A percentile compares a stretch with the other conserved stretches of the same genome.
Evolutionary conservation across 805 yeast species (phyloP).

Genomic region (Wickerhamiella brachini): DNA sequence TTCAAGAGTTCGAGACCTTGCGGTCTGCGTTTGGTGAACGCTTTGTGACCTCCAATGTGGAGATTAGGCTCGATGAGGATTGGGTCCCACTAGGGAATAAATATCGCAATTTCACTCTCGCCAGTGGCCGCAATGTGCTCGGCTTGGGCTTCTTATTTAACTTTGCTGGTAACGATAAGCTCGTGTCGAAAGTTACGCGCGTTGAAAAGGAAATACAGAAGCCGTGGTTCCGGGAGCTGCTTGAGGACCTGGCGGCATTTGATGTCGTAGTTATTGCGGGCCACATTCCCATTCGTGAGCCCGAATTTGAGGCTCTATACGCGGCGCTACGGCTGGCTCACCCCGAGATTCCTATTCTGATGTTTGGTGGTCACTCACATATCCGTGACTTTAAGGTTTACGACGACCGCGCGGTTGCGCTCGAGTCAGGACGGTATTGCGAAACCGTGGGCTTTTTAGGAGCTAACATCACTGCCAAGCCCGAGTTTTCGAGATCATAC

Average conservation of each 20-base stretch:
- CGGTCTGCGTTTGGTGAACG: conserved; percentile 40
- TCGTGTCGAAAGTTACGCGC: conserved; percentile 47
- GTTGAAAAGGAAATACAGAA: conserved; percentile 38
- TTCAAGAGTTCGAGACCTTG: conserved; percentile 42
- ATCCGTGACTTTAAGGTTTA: conserved; percentile 63
- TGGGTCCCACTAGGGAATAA: conserved; percentile 56
- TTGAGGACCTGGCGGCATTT: conserved; percentile 25
- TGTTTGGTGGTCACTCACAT: conserved; percentile 91
- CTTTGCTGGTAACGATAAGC: conserved; percentile 44
- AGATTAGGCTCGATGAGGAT: conserved; percentile 18
- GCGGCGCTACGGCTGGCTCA: conserved; percentile 38
- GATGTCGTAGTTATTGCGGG: conserved; percentile 62
- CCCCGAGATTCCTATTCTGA: conserved; percentile 54
- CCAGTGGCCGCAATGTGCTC: conserved; percentile 36
- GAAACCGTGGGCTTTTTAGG: conserved; percentile 82
- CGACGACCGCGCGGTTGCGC: conserved; percentile 52
- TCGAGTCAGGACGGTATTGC: conserved; percentile 82
- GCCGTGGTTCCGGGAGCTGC: conserved; percentile 45
- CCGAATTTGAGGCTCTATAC: conserved; percentile 38
- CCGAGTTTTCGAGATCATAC: conserved; percentile 45
- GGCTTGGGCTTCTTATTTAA: conserved; percentile 70
- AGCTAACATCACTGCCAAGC: conserved; percentile 25
- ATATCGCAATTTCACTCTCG: conserved; percentile 50
- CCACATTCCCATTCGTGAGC: conserved; percentile 62
- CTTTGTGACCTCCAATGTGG: conserved; percentile 38